Percentiles rank a stretch among this genome's conserved stretches.
Evolutionary conservation across 805 yeast genomes (phyloP).

Genomic region (Citeromyces nyonsensis): DNA sequence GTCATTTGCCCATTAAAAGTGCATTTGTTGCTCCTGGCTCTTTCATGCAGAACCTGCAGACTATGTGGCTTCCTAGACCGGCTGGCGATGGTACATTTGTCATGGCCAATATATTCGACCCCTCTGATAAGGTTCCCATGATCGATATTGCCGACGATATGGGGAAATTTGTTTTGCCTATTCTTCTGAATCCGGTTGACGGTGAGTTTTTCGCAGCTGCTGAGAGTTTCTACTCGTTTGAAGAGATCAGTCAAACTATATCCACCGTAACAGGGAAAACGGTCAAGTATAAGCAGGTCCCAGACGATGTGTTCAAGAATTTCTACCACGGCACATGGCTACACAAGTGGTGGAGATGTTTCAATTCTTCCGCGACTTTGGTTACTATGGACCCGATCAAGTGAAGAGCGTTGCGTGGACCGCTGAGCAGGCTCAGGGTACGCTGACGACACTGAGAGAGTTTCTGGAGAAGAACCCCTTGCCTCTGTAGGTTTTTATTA

Average conservation of each 20-base stretch:
- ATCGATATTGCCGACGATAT: background rate
- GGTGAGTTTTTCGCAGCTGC: background rate
- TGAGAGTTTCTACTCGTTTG: background rate
- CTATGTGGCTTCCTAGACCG: background rate
- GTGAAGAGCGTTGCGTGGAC: too few relatives aligned
- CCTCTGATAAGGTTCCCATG: background rate
- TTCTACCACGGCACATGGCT: background rate
- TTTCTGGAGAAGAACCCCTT: too few relatives aligned
- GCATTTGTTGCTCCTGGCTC: background rate
- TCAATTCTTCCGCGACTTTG: background rate
- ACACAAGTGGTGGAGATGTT: background rate
- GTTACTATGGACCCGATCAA: background rate
- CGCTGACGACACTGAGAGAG: too few relatives aligned
- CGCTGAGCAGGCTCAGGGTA: too few relatives aligned
- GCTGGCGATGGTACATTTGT: background rate
- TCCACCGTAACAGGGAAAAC: background rate
- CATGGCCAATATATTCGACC: background rate
- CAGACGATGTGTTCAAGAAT: background rate
- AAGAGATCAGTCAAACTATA: background rate
- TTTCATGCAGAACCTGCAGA: background rate
- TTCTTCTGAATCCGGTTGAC: background rate
- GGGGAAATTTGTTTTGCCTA: conserved; percentile 1
- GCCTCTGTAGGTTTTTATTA: too few relatives aligned
- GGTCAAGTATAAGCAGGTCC: background rate
- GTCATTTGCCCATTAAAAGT: background rate